Evolutionary conservation across 2,329 filamentous ascomycete species (phyloP).

Genomic region (Xylariaceae sp.): DNA sequence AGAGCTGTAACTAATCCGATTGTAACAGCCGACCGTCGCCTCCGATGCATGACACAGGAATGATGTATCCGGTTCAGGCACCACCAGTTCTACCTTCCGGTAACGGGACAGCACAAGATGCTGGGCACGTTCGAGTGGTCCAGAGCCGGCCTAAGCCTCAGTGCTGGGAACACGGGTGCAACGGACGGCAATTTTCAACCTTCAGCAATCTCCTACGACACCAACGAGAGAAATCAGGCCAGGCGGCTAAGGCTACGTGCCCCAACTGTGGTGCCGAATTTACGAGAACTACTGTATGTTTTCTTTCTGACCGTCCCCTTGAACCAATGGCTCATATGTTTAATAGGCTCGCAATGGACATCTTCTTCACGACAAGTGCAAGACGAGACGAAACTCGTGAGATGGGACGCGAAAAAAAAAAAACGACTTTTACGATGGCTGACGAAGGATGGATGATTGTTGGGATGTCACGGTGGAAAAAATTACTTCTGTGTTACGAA

Average conservation of each 20-base stretch:
- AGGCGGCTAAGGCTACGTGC: conserved; percentile 84
- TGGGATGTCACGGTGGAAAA: conserved; percentile 14
- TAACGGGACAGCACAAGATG: conserved; percentile 40
- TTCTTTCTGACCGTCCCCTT: not conserved
- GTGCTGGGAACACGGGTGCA: conserved; percentile 97
- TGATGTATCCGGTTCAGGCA: conserved; percentile 49
- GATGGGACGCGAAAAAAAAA: conserved; percentile 6
- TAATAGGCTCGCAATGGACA: conserved; percentile 82
- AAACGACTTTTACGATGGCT: conserved; percentile 16
- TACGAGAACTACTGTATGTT: conserved; percentile 68
- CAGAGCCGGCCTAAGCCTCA: conserved; percentile 87
- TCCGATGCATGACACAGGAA: conserved; percentile 44
- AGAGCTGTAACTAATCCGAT: conserved; percentile 11
- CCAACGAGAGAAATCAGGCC: conserved; percentile 91
- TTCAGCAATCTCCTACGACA: conserved; percentile 94
- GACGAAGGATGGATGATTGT: conserved; percentile 19
- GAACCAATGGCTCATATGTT: conserved; percentile 21
- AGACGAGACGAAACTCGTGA: conserved; percentile 62
- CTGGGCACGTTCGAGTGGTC: conserved; percentile 66
- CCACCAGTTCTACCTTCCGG: conserved; percentile 41
- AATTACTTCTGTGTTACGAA: conserved; percentile 8
- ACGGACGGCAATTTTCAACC: conserved; percentile 91
- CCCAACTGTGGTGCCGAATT: conserved; percentile 93
- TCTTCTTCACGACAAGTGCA: conserved; percentile 86
- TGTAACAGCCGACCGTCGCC: conserved; percentile 42